Evolutionary conservation across 352 stramenopile genomes (phyloP).

Genomic region (Phytophthora constricta): DNA sequence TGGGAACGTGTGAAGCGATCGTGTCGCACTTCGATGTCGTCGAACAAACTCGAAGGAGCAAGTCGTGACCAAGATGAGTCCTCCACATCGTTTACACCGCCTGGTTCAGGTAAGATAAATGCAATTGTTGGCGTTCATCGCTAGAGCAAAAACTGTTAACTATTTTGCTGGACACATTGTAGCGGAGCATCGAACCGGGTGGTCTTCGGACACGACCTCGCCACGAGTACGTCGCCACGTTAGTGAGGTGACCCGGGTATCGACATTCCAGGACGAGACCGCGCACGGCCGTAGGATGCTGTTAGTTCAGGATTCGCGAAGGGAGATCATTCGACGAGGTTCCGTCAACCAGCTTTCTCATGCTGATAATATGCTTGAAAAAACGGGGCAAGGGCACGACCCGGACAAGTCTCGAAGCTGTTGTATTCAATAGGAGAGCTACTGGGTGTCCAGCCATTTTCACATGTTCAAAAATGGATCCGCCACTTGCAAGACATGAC

Average conservation of each 20-base stretch:
- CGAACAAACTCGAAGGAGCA: neutral
- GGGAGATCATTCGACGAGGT: slow-evolving; percentile 9
- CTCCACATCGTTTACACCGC: neutral
- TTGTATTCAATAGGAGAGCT: slow-evolving; percentile 21
- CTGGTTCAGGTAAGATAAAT: slow-evolving; percentile 6
- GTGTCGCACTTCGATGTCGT: slow-evolving; percentile 16
- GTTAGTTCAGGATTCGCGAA: slow-evolving; percentile 16
- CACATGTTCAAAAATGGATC: too few species aligned
- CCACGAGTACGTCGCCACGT: slow-evolving; percentile 2
- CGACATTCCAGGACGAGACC: slow-evolving; percentile 7
- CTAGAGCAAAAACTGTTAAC: too few species aligned
- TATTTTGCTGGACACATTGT: too few species aligned
- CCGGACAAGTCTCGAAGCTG: slow-evolving; percentile 19
- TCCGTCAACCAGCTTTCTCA: slow-evolving; percentile 15
- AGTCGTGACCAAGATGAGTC: neutral
- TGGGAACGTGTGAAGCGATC: neutral
- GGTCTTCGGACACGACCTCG: slow-evolving; percentile 8
- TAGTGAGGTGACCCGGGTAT: slow-evolving; percentile 23
- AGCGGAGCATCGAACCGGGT: slow-evolving; percentile 8
- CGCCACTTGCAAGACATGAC: too few species aligned
- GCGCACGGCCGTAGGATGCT: slow-evolving; percentile 15
- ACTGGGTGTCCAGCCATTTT: too few species aligned
- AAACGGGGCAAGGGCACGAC: neutral
- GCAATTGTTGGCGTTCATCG: neutral
- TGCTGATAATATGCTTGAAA: neutral